Evolutionary conservation across 768 basidiomycete genomes (phyloP).

Genomic region (Xerocomellus chrysenteron): DNA sequence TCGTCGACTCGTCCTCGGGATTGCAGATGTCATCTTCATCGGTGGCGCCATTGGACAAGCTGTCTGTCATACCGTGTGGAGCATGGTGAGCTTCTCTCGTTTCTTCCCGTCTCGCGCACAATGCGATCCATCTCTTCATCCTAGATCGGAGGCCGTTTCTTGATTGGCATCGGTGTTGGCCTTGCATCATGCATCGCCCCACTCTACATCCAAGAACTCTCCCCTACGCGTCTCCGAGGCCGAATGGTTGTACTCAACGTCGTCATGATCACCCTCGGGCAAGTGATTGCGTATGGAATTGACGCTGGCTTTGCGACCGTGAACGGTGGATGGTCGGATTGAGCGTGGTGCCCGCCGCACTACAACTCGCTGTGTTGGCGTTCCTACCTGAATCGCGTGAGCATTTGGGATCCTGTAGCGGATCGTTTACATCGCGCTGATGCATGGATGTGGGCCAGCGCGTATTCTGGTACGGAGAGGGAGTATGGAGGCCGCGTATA

Average conservation of each 20-base stretch:
- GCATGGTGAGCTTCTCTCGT: slow-evolving; percentile 48
- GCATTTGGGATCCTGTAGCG: slow-evolving; percentile 23
- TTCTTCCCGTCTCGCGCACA: background rate
- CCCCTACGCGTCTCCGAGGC: slow-evolving; percentile 70
- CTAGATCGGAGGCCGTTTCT: slow-evolving; percentile 69
- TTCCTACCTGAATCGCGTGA: slow-evolving; percentile 79
- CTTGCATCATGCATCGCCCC: slow-evolving; percentile 77
- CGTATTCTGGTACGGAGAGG: slow-evolving; percentile 66
- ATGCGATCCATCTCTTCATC: slow-evolving; percentile 35
- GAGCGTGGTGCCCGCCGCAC: slow-evolving; percentile 63
- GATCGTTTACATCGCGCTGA: background rate
- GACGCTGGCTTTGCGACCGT: slow-evolving; percentile 64
- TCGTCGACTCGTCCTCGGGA: slow-evolving; percentile 58
- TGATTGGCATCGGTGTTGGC: slow-evolving; percentile 74
- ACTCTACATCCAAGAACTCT: slow-evolving; percentile 81
- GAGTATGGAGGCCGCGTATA: slow-evolving; percentile 47
- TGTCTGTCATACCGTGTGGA: slow-evolving; percentile 65
- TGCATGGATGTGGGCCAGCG: slow-evolving; percentile 30
- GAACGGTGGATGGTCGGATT: slow-evolving; percentile 74
- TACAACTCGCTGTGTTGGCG: slow-evolving; percentile 60
- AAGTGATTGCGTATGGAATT: slow-evolving; percentile 76
- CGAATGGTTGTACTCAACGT: slow-evolving; percentile 75
- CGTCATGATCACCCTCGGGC: slow-evolving; percentile 78
- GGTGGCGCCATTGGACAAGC: slow-evolving; percentile 72
- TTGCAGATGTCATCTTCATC: slow-evolving; percentile 74